Percentiles rank a stretch among this genome's conserved stretches.
Conservation (phyloP, 2,329 filamentous ascomycete genomes). For the Penicillium frequentans region DNA sequence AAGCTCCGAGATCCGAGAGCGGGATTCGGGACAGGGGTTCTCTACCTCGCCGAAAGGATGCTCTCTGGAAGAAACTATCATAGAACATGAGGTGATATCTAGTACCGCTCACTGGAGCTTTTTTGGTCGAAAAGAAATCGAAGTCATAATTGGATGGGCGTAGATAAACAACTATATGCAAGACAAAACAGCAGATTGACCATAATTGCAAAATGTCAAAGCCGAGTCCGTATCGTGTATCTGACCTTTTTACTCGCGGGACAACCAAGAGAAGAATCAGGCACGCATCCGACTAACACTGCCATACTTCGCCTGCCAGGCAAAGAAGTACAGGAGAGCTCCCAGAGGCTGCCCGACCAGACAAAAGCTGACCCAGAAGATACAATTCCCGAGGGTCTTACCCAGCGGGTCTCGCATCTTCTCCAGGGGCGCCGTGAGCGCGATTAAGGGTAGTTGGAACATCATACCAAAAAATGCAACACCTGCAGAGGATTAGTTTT, state of each 20-base stretch:
- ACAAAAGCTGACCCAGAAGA: constrained; percentile 97
- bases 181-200: neutral
- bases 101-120: too few species aligned
- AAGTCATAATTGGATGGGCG: neutral
- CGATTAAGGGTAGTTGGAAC: constrained; percentile 84
- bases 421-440: constrained; percentile 74
- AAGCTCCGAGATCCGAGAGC: neutral
- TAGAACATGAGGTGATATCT: too few species aligned
- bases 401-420: constrained; percentile 74
- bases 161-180: neutral
- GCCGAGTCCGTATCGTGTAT: neutral
- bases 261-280: neutral
- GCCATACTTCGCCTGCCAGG: constrained; percentile 97
- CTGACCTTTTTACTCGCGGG: neutral
- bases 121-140: too few species aligned
- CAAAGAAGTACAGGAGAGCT: constrained; percentile 92
- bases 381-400: constrained; percentile 81
- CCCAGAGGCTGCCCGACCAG: constrained; percentile 92
- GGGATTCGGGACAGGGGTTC: neutral
- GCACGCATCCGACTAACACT: constrained; percentile 58
- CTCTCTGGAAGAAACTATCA: too few species aligned
- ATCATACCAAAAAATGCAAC: constrained; percentile 96
- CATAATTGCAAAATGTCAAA: neutral
- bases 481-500: constrained; percentile 50
- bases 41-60: too few species aligned